A percentile compares a stretch with the other conserved stretches of the same genome.
Evolutionary conservation across 1,139 yeast species (phyloP).

Genomic region (Meyerozyma carpophila): DNA sequence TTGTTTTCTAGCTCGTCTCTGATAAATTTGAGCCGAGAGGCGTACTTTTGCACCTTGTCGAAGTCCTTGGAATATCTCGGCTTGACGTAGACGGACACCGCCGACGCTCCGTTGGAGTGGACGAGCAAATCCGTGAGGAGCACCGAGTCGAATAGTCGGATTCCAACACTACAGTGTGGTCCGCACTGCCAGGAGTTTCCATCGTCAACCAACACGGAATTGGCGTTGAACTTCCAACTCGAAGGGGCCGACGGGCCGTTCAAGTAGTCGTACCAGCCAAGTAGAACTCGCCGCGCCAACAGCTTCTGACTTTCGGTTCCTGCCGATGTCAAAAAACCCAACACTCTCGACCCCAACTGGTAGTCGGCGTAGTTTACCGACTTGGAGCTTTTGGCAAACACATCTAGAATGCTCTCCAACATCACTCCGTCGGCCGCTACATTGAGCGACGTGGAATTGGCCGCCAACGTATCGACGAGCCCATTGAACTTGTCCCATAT

Average conservation of each 20-base stretch:
- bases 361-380: constrained; percentile 40
- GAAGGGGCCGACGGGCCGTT: constrained; percentile 18
- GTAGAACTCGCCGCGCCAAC: constrained; percentile 21
- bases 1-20: neutral
- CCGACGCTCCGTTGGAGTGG: constrained; percentile 9
- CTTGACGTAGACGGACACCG: constrained; percentile 25
- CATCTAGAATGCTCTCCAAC: constrained; percentile 25
- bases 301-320: constrained; percentile 12
- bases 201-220: constrained; percentile 33
- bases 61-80: constrained; percentile 20
- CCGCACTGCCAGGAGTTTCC: constrained; percentile 32
- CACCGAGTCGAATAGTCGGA: constrained; percentile 27
- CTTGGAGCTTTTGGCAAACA: constrained; percentile 31
- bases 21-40: neutral
- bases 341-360: constrained; percentile 33
- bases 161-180: constrained; percentile 29
- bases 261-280: constrained; percentile 40
- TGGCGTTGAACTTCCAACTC: constrained; percentile 34
- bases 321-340: constrained; percentile 34
- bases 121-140: constrained; percentile 34
- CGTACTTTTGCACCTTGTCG: constrained; percentile 12
- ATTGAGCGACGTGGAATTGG: constrained; percentile 9
- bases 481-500: constrained; percentile 23
- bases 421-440: constrained; percentile 9
- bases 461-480: constrained; percentile 17